Conservation (phyloP, 768 basidiomycete genomes). For the Phlegmacium glaucopus region DNA sequence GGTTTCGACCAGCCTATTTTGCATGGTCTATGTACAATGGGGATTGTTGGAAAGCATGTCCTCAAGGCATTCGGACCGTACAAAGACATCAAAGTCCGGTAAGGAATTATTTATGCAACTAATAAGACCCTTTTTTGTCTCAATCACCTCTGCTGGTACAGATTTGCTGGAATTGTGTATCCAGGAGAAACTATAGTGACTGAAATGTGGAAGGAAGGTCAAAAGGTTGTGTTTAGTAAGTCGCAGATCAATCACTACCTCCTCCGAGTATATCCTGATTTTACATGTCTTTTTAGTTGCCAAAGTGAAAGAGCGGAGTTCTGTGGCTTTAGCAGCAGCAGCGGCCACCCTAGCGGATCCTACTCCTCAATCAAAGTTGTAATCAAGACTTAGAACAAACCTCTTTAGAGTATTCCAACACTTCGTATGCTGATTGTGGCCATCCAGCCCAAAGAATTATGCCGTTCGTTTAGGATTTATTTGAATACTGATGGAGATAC, state of each 20-base stretch:
- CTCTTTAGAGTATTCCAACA: too few species aligned
- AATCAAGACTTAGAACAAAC: slow-evolving; percentile 15
- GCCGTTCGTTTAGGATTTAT: too few species aligned
- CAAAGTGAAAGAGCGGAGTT: slow-evolving; percentile 84
- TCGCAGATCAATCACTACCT: slow-evolving; percentile 11
- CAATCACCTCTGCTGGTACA: slow-evolving; percentile 18
- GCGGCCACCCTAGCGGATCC: slow-evolving; percentile 67
- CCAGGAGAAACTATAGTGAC: slow-evolving; percentile 96
- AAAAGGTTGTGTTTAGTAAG: slow-evolving; percentile 89
- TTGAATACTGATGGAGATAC: too few species aligned
- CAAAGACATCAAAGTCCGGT: slow-evolving; percentile 95
- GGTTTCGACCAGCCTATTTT: slow-evolving; percentile 91
- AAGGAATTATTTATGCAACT: slow-evolving; percentile 18
- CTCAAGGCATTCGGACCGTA: slow-evolving; percentile 81
- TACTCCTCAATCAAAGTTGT: slow-evolving; percentile 60
- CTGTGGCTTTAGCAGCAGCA: slow-evolving; percentile 71
- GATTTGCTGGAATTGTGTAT: slow-evolving; percentile 88
- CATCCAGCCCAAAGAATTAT: too few species aligned
- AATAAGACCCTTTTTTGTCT: too few species aligned
- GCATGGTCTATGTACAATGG: slow-evolving; percentile 89
- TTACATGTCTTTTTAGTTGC: slow-evolving; percentile 46
- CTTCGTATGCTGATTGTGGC: too few species aligned
- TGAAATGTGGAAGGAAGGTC: slow-evolving; percentile 97
- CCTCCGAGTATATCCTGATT: background rate
- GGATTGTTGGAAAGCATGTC: slow-evolving; percentile 91